These are phyloP conservation scores for Brassica rapa DNA, from an alignment of 345 rosid species.

Conservation along the genomic window DNA sequence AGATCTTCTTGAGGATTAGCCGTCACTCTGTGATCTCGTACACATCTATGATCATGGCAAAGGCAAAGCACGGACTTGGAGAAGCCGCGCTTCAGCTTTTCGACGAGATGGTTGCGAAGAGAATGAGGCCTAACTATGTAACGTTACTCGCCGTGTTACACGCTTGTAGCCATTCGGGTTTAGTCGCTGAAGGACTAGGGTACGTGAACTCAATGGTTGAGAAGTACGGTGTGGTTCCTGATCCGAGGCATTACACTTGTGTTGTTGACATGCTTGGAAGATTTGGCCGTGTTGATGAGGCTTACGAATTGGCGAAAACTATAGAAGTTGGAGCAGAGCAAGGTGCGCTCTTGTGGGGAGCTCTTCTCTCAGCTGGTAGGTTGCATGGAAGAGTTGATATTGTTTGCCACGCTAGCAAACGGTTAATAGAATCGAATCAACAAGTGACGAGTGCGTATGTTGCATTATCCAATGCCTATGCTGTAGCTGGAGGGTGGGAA, in stretches of 20 bases:
- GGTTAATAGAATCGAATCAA: slow-evolving; percentile 53
- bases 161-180: slow-evolving; percentile 87
- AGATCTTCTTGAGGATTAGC: slow-evolving; percentile 52
- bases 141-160: slow-evolving; percentile 69
- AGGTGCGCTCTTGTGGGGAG: slow-evolving; percentile 74
- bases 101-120: slow-evolving; percentile 51
- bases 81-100: slow-evolving; percentile 29
- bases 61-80: slow-evolving; percentile 42
- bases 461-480: slow-evolving; percentile 66
- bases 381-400: slow-evolving; percentile 72
- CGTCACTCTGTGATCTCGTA: slow-evolving; percentile 63
- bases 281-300: slow-evolving; percentile 71
- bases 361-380: slow-evolving; percentile 74
- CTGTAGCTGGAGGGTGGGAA: slow-evolving; percentile 67
- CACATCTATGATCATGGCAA: slow-evolving; percentile 69
- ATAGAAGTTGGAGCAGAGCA: slow-evolving; percentile 44
- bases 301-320: slow-evolving; percentile 57
- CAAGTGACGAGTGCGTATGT: slow-evolving; percentile 70
- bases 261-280: slow-evolving; percentile 84
- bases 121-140: slow-evolving; percentile 69
- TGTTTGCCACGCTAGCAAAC: slow-evolving; percentile 62
- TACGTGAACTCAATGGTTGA: slow-evolving; percentile 53
- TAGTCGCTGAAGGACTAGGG: slow-evolving; percentile 61
- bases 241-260: slow-evolving; percentile 68
- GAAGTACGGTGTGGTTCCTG: slow-evolving; percentile 56